Conservation (phyloP, 305 asterid genomes). For the Solanum hybrid region DNA sequence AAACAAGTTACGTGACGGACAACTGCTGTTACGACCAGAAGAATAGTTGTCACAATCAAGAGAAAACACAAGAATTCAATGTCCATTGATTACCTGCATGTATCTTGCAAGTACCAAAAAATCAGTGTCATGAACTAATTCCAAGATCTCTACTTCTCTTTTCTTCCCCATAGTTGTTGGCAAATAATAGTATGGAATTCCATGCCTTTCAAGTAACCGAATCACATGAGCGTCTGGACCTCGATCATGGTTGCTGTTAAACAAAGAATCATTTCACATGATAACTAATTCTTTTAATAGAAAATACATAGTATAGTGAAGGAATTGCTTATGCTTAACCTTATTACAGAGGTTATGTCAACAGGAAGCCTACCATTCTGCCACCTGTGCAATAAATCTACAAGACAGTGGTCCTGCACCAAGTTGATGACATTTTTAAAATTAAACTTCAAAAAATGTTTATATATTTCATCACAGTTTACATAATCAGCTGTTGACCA, state of each 20-base stretch:
- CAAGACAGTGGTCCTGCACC: conserved; percentile 84
- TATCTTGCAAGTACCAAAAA: conserved; percentile 92
- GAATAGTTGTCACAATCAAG: background rate
- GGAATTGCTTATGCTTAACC: conserved; percentile 28
- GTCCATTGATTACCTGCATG: conserved; percentile 63
- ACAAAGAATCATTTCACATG: background rate
- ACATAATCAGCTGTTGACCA: background rate
- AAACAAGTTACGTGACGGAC: background rate
- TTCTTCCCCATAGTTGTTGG: conserved; percentile 29
- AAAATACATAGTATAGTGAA: background rate
- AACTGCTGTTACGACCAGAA: background rate
- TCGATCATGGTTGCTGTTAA: conserved; percentile 77
- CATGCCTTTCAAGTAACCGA: conserved; percentile 75
- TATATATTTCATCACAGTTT: background rate
- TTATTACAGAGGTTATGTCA: conserved; percentile 61
- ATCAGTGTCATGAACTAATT: conserved; percentile 70
- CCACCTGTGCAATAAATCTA: conserved; percentile 82
- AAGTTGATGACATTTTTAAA: background rate
- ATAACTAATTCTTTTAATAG: background rate
- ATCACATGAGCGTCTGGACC: conserved; percentile 69
- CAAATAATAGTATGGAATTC: conserved; percentile 70
- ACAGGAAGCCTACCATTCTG: conserved; percentile 85
- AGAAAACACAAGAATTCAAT: background rate
- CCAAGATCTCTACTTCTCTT: conserved; percentile 59
- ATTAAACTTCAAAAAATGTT: background rate